Base-by-base conservation (phyloP, 2,329 filamentous ascomycete species). In the Fusarium heterosporum region DNA sequence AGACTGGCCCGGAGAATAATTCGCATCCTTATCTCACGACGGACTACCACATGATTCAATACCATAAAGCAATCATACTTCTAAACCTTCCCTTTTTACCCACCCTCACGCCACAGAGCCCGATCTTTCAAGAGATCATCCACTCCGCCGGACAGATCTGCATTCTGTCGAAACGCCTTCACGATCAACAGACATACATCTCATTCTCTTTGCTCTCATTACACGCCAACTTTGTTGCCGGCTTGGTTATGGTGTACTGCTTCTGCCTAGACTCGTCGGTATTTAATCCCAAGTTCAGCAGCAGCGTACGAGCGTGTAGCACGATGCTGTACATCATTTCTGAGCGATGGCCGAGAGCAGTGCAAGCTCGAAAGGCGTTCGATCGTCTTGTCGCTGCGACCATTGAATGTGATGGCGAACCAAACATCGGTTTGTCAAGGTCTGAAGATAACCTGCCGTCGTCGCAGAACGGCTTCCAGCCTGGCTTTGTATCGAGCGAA, bases 331-430 rank as follows among this genome's bases (percentile, higher is more conserved):
- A 55, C 5, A 55, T 55, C 8, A 55, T 55, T 1, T 53, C 53
- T 1, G 53, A 55, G 12, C 29, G 46, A 2, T 55, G 47, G 36
- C 36, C 47, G 3, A 55, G 29, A 36, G 47, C 53, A 1, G 47
- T 55, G 7, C 29, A 55, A 22, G 53, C 53, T 4, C 29, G 47
- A 0, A 55, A 53, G 1, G 14, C 53, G 28, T 55, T 55, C 1
- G 47, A 53, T 17, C 17, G 28, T 6, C 53, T 55, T 13, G n/a
- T 55, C 4, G 36, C 53, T 55, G 22, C 47, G 17, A 55, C 53
- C 3, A 55, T 55, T 17, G 53, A 55, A 11, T 29, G 14, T 11
- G 29, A 53, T 1, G 14, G 10, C 0, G 53, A 55, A 17, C 8
- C 22, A 17, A 34, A 3, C 3, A 17, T 29, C 1, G 2, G 6